phyloP scores from a whole-genome alignment of 495 filamentous ascomycete species.

The Podospora sp. region DNA sequence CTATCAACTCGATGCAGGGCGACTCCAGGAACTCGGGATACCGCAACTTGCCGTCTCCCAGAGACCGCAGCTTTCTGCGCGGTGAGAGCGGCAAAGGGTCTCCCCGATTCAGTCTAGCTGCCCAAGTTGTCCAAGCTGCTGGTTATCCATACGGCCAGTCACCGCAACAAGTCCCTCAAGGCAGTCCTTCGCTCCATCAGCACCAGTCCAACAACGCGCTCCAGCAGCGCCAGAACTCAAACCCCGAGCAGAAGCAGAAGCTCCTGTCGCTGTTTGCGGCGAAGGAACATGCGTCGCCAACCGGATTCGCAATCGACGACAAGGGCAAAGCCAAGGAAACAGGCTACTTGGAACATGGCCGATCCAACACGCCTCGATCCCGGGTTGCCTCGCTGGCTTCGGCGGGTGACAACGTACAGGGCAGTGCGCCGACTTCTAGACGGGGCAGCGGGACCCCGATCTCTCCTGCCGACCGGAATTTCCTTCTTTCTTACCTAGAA shows the following conservation, averaged over 20 bases:
- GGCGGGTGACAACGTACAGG: slow-evolving; percentile 28
- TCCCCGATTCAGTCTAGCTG: slow-evolving; percentile 20
- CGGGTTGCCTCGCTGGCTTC: slow-evolving; percentile 46
- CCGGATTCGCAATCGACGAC: slow-evolving; percentile 46
- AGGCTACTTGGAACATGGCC: slow-evolving; percentile 40
- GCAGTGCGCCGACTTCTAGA: slow-evolving; percentile 38
- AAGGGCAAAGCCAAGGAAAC: slow-evolving; percentile 45
- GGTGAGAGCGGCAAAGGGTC: slow-evolving; percentile 26
- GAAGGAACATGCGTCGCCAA: slow-evolving; percentile 50
- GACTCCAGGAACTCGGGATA: slow-evolving; percentile 22
- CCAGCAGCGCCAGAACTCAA: slow-evolving; percentile 37
- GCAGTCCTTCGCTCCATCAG: slow-evolving; percentile 22
- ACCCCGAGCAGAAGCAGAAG: slow-evolving; percentile 64
- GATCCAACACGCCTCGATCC: slow-evolving; percentile 41
- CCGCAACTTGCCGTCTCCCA: slow-evolving; percentile 27
- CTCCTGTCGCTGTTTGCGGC: slow-evolving; percentile 69
- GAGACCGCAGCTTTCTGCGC: slow-evolving; percentile 23
- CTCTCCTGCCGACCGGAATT: slow-evolving; percentile 73
- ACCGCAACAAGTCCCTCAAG: slow-evolving; percentile 12
- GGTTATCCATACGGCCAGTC: slow-evolving; percentile 28
- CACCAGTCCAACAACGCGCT: slow-evolving; percentile 20
- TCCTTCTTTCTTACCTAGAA: slow-evolving; percentile 75
- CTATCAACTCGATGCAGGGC: slow-evolving; percentile 7
- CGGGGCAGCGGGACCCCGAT: slow-evolving; percentile 55
- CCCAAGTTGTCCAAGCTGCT: slow-evolving; percentile 27